Evolutionary conservation across 805 yeast genomes (phyloP), one percentile per base, ranked within the genome.

Genomic region (Saturnispora sekii): DNA sequence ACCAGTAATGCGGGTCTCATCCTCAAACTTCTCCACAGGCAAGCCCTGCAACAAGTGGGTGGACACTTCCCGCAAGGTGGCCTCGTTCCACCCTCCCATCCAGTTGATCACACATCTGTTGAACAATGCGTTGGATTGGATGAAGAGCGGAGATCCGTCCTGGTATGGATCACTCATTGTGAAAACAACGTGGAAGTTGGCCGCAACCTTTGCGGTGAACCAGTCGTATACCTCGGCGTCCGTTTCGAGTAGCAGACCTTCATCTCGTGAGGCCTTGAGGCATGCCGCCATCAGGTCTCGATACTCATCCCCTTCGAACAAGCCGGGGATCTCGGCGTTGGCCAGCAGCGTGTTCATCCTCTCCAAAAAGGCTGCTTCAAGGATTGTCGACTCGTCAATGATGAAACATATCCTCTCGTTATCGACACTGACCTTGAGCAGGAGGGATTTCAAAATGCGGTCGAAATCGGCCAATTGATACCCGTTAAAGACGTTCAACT

Each of bases 271-370:
- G 40, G 73, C 78, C 11, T 77, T 79, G 10, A 69, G 61, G 47
- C 94, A 79, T 1, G 72, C 52, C 1, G 60, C 61, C 66, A 84
- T 65, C 45, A 89, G 63, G 2, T 67, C 47, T 0, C 63, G 64
- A 41, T 67, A 72, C 8, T 84, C 89, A 9, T 85, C 94, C 0
- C 79, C 88, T 45, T 76, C 84, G 59, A 86, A 90, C 11, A 90
- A 64, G 4, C 95, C 96, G 1, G 96, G 96, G 33, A 88, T 72
- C 55, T 90, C 97, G 0, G 95, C 84, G 61, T 90, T 90, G 0
- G 97, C 96, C 33, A 90, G 69, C n/a, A 90, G 65, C 0, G 95
- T 85, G 54, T 90, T 90, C 93, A 90, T 87, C 49, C 95, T 67
- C 60, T 90, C 97, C 29, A 90, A 62, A 56, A 89, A 90, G 0